Base-by-base conservation (phyloP, 164 flowering plant genomes). In the Nymphaea colorata region DNA sequence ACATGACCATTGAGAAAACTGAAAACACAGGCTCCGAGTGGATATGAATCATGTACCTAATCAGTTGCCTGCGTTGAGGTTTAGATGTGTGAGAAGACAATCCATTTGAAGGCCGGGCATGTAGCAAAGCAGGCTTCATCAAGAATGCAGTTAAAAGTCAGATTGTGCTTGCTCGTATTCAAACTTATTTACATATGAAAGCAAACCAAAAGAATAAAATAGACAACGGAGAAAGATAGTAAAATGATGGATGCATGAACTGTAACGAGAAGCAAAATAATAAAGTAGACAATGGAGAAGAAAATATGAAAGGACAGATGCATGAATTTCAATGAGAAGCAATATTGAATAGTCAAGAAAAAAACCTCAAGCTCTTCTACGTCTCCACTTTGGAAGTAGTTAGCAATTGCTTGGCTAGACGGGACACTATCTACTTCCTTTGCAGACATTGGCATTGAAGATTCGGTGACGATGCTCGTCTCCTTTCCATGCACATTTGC, bases 361-460 rank as follows among this genome's bases (percentile, higher is more conserved):
- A 70, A 68, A 43, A 88, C 97, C 97, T 89, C 97, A 70, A 91
- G 95, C 79, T 91, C 97, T 76, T 89, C 97, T 62, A 85, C 68
- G 73, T 77, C 79, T 41, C 79, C 83, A 61, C 62, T 77, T 43
- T 70, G 75, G 51, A 68, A 67, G 65, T 66, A 66, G 70, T 67
- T 43, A 25, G 62, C 61, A 14, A 61, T 17, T 61, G 41, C 25
- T 2, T 8, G 64, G 16, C 5, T 6, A 61, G 64, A 61, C 4
- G 25, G 71, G 59, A 73, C 60, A 71, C 73, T 42, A 42, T 14
- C 60, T 43, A 70, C 64, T 64, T 41, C 76, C 65, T 61, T 78
- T 51, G 64, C 70, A n/a, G 62, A 66, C 64, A 70, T 75, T 62
- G 67, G 60, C 42, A 53, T 45, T 55, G 68, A 75, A 45, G 82